A percentile compares a stretch with the other conserved stretches of the same genome.
phyloP scores from a whole-genome alignment of 2,329 filamentous ascomycete species.

The Exophiala sp. region DNA sequence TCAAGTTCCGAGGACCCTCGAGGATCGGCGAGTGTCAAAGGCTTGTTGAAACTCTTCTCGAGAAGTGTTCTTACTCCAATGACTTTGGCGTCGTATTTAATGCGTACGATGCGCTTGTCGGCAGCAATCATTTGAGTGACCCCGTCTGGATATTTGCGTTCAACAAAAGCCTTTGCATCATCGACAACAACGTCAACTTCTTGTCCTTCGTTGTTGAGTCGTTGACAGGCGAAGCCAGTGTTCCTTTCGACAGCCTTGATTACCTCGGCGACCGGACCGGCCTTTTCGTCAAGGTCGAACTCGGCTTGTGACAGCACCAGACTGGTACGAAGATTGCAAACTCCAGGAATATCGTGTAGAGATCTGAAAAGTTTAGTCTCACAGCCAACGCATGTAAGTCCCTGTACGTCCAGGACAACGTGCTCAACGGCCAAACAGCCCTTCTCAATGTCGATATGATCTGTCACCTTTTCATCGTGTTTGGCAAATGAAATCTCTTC shows the following conservation, averaged over 20 bases:
- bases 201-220: conserved; percentile 43
- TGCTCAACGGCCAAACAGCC: too few relatives aligned
- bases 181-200: too few relatives aligned
- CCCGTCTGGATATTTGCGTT: too few relatives aligned
- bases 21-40: conserved; percentile 41
- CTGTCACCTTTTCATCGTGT: too few relatives aligned
- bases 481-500: too few relatives aligned
- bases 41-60: too few relatives aligned
- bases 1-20: conserved; percentile 29
- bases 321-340: conserved; percentile 57
- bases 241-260: conserved; percentile 41
- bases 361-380: conserved; percentile 57
- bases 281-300: conserved; percentile 51
- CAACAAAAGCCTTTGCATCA: too few relatives aligned
- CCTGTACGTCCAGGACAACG: conserved; percentile 56
- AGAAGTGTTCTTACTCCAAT: too few relatives aligned
- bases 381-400: conserved; percentile 70
- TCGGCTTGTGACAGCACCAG: conserved; percentile 60
- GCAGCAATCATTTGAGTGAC: too few relatives aligned
- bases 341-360: conserved; percentile 44
- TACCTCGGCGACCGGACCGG: conserved; percentile 39
- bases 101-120: too few relatives aligned
- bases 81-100: too few relatives aligned
- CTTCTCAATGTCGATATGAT: too few relatives aligned
- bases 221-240: conserved; percentile 59